phyloP scores from a whole-genome alignment of 1,284 basidiomycete species.

The Cystobasidium sp. region DNA sequence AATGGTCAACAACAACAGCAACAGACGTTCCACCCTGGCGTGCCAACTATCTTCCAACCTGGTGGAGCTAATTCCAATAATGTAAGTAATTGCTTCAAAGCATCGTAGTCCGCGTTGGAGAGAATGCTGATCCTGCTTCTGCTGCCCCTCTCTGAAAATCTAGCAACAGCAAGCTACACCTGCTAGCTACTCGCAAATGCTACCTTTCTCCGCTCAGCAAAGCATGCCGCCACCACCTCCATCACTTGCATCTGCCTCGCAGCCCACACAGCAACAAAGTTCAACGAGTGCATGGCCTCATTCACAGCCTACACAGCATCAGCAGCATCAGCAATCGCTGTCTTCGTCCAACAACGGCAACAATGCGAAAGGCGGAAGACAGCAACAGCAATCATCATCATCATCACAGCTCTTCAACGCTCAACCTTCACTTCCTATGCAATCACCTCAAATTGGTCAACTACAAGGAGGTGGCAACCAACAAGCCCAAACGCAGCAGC shows the following conservation, averaged over 20 bases:
- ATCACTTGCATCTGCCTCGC: no score
- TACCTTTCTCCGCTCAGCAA: slow-evolving; percentile 19
- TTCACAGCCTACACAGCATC: slow-evolving; percentile 4
- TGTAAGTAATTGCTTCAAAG: not conserved
- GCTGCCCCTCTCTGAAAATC: not conserved
- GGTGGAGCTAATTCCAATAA: not conserved
- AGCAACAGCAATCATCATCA: no score
- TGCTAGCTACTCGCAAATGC: slow-evolving; percentile 11
- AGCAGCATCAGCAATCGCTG: not conserved
- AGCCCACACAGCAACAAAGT: slow-evolving; percentile 20
- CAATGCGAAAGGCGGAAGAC: not conserved
- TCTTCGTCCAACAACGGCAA: not conserved
- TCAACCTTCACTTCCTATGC: slow-evolving; percentile 12
- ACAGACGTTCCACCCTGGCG: slow-evolving; percentile 32
- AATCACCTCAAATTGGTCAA: slow-evolving; percentile 10
- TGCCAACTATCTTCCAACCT: slow-evolving; percentile 34
- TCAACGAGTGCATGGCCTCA: not conserved
- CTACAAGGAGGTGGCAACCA: not conserved
- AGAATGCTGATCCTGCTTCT: not conserved
- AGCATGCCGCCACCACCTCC: slow-evolving; percentile 17
- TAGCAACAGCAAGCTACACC: not conserved
- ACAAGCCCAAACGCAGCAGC: slow-evolving; percentile 4
- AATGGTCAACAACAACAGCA: slow-evolving; percentile 24
- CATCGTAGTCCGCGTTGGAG: not conserved
- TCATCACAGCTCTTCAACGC: not conserved